Percentiles rank a stretch among this genome's conserved stretches.
Conservation (phyloP, 768 basidiomycete genomes). For the Mycena epipterygia region DNA sequence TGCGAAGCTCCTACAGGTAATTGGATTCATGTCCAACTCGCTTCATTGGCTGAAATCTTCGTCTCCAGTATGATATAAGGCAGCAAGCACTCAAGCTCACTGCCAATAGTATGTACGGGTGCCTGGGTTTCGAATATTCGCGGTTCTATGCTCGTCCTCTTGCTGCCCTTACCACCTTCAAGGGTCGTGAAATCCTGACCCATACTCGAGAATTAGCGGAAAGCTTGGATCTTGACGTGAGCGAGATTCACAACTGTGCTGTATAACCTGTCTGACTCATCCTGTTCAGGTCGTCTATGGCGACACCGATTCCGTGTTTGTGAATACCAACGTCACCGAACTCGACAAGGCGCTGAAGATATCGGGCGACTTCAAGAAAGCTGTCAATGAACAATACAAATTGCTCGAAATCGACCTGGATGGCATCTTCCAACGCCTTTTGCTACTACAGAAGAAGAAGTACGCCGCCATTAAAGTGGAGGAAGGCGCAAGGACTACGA, state of each 20-base stretch:
- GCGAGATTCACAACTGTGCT: conserved; percentile 39
- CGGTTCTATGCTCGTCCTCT: conserved; percentile 96
- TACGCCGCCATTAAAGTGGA: conserved; percentile 98
- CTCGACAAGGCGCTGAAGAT: conserved; percentile 92
- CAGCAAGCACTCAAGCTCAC: conserved; percentile 98
- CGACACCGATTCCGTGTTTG: conserved; percentile 98
- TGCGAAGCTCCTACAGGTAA: conserved; percentile 87
- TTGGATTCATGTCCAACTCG: neutral
- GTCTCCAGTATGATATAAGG: conserved; percentile 90
- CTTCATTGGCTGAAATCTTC: neutral
- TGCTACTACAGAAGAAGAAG: conserved; percentile 98
- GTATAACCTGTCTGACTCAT: neutral
- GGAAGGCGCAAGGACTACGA: conserved; percentile 80
- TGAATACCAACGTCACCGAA: conserved; percentile 94
- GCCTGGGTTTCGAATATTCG: conserved; percentile 97
- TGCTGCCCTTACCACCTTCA: conserved; percentile 97
- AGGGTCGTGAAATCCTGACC: conserved; percentile 96
- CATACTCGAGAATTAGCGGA: conserved; percentile 95
- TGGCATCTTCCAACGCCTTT: conserved; percentile 90
- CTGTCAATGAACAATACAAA: conserved; percentile 95
- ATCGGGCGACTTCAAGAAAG: conserved; percentile 93
- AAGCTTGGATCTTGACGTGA: conserved; percentile 87
- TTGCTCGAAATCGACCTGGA: conserved; percentile 98
- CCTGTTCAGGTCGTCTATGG: conserved; percentile 93
- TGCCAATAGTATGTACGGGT: conserved; percentile 99